A percentile compares a stretch with the other conserved stretches of the same genome.
These are phyloP conservation scores for Populus tomentosa DNA, from an alignment of 441 rosid genomes.

Conservation along the genomic window DNA sequence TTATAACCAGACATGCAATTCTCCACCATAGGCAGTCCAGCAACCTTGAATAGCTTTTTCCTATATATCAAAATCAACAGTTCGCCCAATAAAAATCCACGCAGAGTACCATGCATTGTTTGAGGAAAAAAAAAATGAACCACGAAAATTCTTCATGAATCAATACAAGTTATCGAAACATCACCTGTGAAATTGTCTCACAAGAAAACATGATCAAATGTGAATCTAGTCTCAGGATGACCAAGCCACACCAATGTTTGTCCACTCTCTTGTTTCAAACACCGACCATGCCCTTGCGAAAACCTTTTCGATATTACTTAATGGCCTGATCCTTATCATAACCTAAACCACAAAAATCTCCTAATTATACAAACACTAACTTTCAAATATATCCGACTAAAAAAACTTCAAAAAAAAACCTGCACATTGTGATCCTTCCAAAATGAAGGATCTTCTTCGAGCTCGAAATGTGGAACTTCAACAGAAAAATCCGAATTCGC, in stretches of 20 bases:
- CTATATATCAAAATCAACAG: slow-evolving; percentile 28
- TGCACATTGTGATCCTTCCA: slow-evolving; percentile 92
- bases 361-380: not conserved
- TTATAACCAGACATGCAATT: too few relatives aligned
- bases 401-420: slow-evolving; percentile 30
- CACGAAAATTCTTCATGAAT: not conserved
- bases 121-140: not conserved
- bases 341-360: slow-evolving; percentile 43
- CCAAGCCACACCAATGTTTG: slow-evolving; percentile 79
- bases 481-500: slow-evolving; percentile 32
- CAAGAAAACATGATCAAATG: slow-evolving; percentile 88
- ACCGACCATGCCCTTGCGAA: slow-evolving; percentile 60
- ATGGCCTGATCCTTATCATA: slow-evolving; percentile 78
- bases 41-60: slow-evolving; percentile 20
- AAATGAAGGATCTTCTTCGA: slow-evolving; percentile 61
- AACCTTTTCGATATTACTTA: slow-evolving; percentile 55
- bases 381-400: not conserved
- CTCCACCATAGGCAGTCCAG: too few relatives aligned
- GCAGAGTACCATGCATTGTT: not conserved
- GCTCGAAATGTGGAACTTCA: slow-evolving; percentile 63
- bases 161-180: not conserved
- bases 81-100: not conserved
- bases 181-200: slow-evolving; percentile 86
- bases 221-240: slow-evolving; percentile 91
- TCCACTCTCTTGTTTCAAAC: slow-evolving; percentile 77